Evolutionary conservation across 176 grass and related monocot genomes (phyloP), one percentile per base, ranked within the genome.

Genomic region (Cenchrus fungigraminus): DNA sequence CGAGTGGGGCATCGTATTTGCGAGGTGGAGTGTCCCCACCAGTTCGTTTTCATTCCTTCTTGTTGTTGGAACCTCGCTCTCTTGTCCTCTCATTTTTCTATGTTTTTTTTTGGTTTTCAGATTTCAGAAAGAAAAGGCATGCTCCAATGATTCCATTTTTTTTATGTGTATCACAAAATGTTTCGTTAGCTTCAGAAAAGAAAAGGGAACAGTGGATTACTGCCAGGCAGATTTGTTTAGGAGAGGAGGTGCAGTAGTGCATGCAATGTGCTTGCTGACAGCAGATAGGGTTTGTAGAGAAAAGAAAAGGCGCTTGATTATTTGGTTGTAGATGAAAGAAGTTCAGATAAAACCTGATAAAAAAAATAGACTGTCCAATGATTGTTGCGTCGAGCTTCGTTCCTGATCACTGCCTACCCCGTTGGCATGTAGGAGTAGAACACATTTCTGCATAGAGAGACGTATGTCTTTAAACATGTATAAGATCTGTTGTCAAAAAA

Each of bases 1-100:
- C 31, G 11, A 34, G 88, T 83, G 84, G 79, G 80, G 13, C 52
- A 90, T 65, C 65, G 43, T 65, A 69, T 50, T 86, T 86, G 50
- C 25, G 29, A 83, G 19, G 15, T 49, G 53, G 55, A 66, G 6
- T 45, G 56, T 12, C 65, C 83, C 88, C 74, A 87, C 84, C 74
- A 60, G 37, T 40, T 40, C 37, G 34, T 40, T 40, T 86, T 52
- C 79, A 16, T 46, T 19, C 72, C 68, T 60, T 61, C 73, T 32
- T 32, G 31, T 32, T 61, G 34, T 32, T 83, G 84, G 29, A 78
- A 71, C 67, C 13, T 79, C 84, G 6, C 9, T 51, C 4, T 83
- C 31, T 12, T 68, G 16, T 81, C 44, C 34, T 49, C 68, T 34
- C 13, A 42, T 19, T 16, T 76, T 19, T 10, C 31, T 82, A 53